These are phyloP conservation scores for Castanopsis chinensis DNA, from an alignment of 306 rosid genomes.

Conservation along the genomic window DNA sequence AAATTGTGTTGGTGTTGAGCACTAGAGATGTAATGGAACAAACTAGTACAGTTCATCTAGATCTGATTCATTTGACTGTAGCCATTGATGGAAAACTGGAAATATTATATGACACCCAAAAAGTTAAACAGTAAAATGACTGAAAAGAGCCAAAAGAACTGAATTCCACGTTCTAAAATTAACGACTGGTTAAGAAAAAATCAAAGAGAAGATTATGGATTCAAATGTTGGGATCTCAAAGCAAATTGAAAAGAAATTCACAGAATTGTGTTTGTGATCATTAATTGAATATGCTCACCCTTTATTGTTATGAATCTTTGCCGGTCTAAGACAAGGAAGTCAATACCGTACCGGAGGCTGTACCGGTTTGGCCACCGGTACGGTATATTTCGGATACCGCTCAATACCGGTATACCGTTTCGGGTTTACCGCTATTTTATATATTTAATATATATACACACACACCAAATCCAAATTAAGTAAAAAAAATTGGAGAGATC, in stretches of 20 bases:
- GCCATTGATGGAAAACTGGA: not conserved
- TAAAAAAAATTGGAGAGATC: too few relatives aligned
- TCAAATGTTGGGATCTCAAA: constrained; percentile 13
- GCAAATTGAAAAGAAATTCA: constrained; percentile 4
- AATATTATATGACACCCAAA: not conserved
- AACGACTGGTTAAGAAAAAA: not conserved
- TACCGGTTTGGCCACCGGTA: too few relatives aligned
- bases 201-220: constrained; percentile 16
- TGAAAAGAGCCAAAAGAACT: not conserved
- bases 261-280: constrained; percentile 20
- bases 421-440: too few relatives aligned
- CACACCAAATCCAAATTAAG: too few relatives aligned
- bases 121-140: not conserved
- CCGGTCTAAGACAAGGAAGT: constrained; percentile 72
- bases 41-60: not conserved
- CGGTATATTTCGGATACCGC: too few relatives aligned
- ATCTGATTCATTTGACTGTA: not conserved
- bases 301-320: constrained; percentile 42
- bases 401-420: too few relatives aligned
- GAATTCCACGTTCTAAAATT: not conserved
- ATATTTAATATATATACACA: too few relatives aligned
- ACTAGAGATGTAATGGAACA: not conserved
- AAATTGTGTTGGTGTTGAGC: not conserved
- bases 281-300: constrained; percentile 36
- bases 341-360: too few relatives aligned